These are phyloP conservation scores for Toxoplasma gondii DNA, from an alignment of 169 alveolate genomes.

Conservation along the genomic window DNA sequence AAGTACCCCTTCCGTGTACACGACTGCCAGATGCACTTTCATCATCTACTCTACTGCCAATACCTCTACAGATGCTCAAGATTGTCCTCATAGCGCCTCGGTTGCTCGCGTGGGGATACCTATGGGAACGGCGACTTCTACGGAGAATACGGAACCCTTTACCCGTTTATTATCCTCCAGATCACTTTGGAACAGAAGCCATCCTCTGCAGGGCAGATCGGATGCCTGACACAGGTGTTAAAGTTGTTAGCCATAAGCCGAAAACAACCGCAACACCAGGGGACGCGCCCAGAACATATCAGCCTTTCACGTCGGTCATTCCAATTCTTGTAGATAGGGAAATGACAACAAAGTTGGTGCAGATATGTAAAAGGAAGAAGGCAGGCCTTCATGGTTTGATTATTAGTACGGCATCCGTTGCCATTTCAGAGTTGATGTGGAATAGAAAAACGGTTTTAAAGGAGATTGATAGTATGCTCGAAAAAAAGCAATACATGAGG, in stretches of 20 bases:
- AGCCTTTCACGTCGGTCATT: slow-evolving; percentile 47
- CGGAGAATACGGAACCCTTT: slow-evolving; percentile 51
- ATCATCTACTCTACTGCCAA: neutral
- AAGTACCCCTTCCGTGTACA: slow-evolving; percentile 15
- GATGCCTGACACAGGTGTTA: neutral
- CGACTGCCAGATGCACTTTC: slow-evolving; percentile 15
- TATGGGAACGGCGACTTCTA: slow-evolving; percentile 44
- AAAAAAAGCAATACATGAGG: neutral
- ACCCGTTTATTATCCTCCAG: slow-evolving; percentile 55
- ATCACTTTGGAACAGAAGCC: slow-evolving; percentile 19
- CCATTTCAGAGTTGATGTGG: slow-evolving; percentile 66
- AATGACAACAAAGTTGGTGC: slow-evolving; percentile 22
- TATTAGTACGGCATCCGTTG: slow-evolving; percentile 56
- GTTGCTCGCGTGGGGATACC: slow-evolving; percentile 25
- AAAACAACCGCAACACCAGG: neutral
- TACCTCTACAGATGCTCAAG: slow-evolving; percentile 1
- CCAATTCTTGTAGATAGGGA: slow-evolving; percentile 23
- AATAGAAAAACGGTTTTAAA: slow-evolving; percentile 40
- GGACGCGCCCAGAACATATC: neutral
- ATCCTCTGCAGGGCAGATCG: neutral
- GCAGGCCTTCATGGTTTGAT: slow-evolving; percentile 56
- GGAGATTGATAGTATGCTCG: neutral
- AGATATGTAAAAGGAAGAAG: slow-evolving; percentile 40
- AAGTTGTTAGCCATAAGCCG: neutral
- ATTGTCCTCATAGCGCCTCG: slow-evolving; percentile 5